Evolutionary conservation across 129 eudicot species (phyloP).

Genomic region (Flaveria linearis): DNA sequence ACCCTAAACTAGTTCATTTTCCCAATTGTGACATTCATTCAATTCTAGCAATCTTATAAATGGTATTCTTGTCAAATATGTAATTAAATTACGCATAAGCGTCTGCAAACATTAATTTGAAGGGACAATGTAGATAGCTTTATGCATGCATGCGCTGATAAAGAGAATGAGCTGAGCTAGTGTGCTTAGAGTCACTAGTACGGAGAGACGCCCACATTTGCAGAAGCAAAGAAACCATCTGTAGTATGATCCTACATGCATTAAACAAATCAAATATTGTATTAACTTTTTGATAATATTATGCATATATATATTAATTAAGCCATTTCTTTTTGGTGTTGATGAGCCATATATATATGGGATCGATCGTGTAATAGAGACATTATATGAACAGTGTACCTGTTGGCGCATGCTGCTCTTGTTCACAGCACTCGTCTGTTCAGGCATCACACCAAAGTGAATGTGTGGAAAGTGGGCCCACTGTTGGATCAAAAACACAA

Average conservation of each 20-base stretch:
- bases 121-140: constrained; percentile 13
- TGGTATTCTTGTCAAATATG: no score
- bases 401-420: constrained; percentile 59
- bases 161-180: neutral
- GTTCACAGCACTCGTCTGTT: constrained; percentile 49
- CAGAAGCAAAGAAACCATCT: constrained; percentile 57
- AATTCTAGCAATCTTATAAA: no score
- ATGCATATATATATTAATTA: neutral
- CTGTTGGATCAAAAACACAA: constrained; percentile 28
- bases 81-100: no score
- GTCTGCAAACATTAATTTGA: neutral
- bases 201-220: constrained; percentile 62
- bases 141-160: neutral
- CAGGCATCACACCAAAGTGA: constrained; percentile 74
- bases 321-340: neutral
- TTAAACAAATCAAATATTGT: neutral
- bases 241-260: constrained; percentile 57
- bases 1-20: no score
- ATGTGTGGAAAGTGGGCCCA: constrained; percentile 92
- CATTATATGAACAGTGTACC: constrained; percentile 42
- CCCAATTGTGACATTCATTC: no score
- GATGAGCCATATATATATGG: neutral
- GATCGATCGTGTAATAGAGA: neutral
- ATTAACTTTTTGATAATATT: neutral
- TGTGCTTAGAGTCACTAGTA: constrained; percentile 17